Evolutionary conservation across 345 rosid genomes (phyloP).

Genomic region (Gossypium arboreum): DNA sequence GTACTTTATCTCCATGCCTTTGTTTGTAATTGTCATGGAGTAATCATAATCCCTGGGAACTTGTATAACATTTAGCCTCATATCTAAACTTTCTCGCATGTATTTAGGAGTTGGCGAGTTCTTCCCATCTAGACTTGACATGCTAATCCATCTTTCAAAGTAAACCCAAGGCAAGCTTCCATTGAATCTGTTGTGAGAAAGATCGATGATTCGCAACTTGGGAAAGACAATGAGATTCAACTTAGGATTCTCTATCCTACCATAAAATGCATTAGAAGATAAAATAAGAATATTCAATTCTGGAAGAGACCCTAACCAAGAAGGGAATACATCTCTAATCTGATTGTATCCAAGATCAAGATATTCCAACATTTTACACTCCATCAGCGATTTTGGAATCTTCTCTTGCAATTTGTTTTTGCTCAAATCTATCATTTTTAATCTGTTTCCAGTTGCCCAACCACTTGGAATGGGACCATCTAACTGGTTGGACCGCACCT

Average conservation of each 20-base stretch:
- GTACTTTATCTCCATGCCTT: background rate
- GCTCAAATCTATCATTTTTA: slow-evolving; percentile 16
- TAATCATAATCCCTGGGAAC: background rate
- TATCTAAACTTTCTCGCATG: background rate
- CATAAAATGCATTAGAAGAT: slow-evolving; percentile 4
- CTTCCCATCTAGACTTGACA: background rate
- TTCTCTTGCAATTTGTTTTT: slow-evolving; percentile 13
- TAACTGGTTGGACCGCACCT: slow-evolving; percentile 17
- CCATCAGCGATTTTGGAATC: slow-evolving; percentile 9
- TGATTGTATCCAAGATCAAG: slow-evolving; percentile 5
- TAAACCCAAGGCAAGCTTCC: slow-evolving; percentile 11
- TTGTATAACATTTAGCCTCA: background rate
- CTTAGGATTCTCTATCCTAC: background rate
- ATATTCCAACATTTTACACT: background rate
- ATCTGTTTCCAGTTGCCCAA: background rate
- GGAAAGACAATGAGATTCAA: background rate
- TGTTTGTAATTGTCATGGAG: slow-evolving; percentile 14
- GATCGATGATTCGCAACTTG: background rate
- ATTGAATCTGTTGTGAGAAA: slow-evolving; percentile 2
- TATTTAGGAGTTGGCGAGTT: background rate
- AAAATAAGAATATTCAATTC: background rate
- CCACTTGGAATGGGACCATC: slow-evolving; percentile 12
- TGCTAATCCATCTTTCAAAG: slow-evolving; percentile 10
- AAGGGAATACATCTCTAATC: slow-evolving; percentile 4
- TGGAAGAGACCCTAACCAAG: slow-evolving; percentile 13